Conservation (phyloP, 2,329 filamentous ascomycete genomes). For the Remersonia thermophila region DNA sequence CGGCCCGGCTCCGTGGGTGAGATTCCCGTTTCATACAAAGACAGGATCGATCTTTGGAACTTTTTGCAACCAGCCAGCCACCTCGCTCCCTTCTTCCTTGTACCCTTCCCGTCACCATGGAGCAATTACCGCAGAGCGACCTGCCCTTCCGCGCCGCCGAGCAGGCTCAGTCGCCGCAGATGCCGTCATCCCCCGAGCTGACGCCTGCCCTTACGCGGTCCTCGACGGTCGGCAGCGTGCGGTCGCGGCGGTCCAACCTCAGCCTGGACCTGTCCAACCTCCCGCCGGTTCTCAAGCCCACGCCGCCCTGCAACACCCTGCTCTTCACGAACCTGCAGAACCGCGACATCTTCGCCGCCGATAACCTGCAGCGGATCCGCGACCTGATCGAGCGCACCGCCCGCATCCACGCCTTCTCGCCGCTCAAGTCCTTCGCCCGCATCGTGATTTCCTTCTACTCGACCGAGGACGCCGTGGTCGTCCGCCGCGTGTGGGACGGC, state of each 20-base stretch:
- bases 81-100: too few relatives aligned
- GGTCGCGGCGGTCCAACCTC: conserved; percentile 39
- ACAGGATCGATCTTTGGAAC: too few relatives aligned
- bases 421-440: conserved; percentile 70
- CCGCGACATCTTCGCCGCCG: conserved; percentile 58
- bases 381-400: conserved; percentile 53
- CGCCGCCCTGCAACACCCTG: conserved; percentile 69
- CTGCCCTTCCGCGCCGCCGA: conserved; percentile 2
- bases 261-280: conserved; percentile 63
- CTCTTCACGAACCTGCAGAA: conserved; percentile 72
- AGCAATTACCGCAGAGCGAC: conserved; percentile 5
- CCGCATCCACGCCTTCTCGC: conserved; percentile 64
- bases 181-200: too few relatives aligned
- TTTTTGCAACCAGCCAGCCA: too few relatives aligned
- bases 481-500: conserved; percentile 62
- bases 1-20: too few relatives aligned
- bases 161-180: neutral
- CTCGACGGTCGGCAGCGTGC: conserved; percentile 24
- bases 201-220: too few relatives aligned
- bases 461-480: conserved; percentile 54
- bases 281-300: conserved; percentile 57
- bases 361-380: conserved; percentile 63
- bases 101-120: conserved; percentile 7
- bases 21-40: too few relatives aligned
- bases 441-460: conserved; percentile 71